Evolutionary conservation across 768 basidiomycete genomes (phyloP).

Genomic region (Mycena crocata): DNA sequence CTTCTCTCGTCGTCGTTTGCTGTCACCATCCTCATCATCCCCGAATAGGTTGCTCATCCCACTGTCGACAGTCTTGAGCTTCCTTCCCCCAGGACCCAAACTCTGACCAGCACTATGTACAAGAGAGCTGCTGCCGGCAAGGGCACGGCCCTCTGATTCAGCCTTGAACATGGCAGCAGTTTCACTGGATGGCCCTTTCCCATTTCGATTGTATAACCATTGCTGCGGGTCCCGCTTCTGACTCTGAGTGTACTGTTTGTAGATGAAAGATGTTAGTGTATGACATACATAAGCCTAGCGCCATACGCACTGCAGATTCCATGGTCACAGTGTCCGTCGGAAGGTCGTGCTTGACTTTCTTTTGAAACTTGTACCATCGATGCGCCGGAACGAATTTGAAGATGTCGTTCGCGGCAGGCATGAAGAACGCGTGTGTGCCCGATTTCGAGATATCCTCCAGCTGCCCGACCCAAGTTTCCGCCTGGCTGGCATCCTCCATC

Average conservation of each 20-base stretch:
- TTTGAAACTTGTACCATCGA: constrained; percentile 94
- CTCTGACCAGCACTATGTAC: constrained; percentile 65
- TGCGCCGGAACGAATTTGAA: constrained; percentile 92
- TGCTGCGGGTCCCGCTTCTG: constrained; percentile 83
- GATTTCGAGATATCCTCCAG: constrained; percentile 82
- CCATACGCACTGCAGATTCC: constrained; percentile 65
- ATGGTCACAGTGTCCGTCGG: constrained; percentile 76
- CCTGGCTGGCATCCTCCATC: constrained; percentile 80
- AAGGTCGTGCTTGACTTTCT: constrained; percentile 80
- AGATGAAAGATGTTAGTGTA: constrained; percentile 36
- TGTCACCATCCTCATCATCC: constrained; percentile 64
- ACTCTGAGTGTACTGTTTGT: constrained; percentile 59
- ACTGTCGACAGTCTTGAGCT: constrained; percentile 75
- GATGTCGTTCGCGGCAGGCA: constrained; percentile 82
- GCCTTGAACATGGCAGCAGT: constrained; percentile 79
- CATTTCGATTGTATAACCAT: constrained; percentile 75
- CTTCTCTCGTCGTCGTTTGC: constrained; percentile 59
- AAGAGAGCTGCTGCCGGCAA: constrained; percentile 55
- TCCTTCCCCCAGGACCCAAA: constrained; percentile 76
- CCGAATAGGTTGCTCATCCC: constrained; percentile 71
- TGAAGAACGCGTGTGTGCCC: constrained; percentile 84
- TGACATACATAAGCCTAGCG: constrained; percentile 23
- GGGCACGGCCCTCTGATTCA: constrained; percentile 62
- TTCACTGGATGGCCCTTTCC: constrained; percentile 68
- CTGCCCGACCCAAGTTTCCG: constrained; percentile 84